phyloP scores from a whole-genome alignment of 371 early-diverging fungal species.

The Actinomucor elegans region DNA sequence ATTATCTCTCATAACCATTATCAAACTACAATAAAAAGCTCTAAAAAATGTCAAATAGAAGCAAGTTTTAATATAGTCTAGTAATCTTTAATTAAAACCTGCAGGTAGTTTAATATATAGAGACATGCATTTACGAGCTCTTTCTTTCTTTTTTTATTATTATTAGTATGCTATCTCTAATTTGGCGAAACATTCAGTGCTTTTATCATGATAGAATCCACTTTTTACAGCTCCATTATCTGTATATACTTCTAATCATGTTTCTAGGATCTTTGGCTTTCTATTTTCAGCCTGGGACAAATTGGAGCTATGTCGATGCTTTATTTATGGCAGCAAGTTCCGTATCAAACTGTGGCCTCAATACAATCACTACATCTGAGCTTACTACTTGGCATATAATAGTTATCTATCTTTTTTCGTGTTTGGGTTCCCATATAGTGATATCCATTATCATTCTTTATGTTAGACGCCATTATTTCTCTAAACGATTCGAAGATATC shows the following conservation, averaged over 20 bases:
- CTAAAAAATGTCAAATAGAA: too few species aligned
- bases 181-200: conserved; percentile 4
- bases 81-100: too few species aligned
- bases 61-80: too few species aligned
- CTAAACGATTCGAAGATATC: conserved; percentile 50
- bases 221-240: conserved; percentile 46
- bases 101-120: too few species aligned
- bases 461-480: conserved; percentile 42
- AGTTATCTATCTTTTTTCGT: conserved; percentile 31
- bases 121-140: too few species aligned
- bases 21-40: too few species aligned
- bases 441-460: conserved; percentile 36
- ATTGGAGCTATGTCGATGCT: conserved; percentile 41
- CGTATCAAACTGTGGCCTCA: conserved; percentile 42
- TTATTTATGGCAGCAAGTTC: conserved; percentile 45
- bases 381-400: conserved; percentile 32
- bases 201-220: conserved; percentile 37
- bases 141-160: neutral
- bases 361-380: conserved; percentile 33
- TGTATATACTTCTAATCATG: conserved; percentile 33
- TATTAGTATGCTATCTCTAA: neutral
- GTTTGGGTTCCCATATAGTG: conserved; percentile 35
- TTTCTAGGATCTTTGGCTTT: conserved; percentile 33
- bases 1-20: too few species aligned
- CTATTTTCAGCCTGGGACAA: conserved; percentile 37